These are phyloP conservation scores for Barnettozyma botsteinii DNA, from an alignment of 805 yeast species.

Conservation along the genomic window DNA sequence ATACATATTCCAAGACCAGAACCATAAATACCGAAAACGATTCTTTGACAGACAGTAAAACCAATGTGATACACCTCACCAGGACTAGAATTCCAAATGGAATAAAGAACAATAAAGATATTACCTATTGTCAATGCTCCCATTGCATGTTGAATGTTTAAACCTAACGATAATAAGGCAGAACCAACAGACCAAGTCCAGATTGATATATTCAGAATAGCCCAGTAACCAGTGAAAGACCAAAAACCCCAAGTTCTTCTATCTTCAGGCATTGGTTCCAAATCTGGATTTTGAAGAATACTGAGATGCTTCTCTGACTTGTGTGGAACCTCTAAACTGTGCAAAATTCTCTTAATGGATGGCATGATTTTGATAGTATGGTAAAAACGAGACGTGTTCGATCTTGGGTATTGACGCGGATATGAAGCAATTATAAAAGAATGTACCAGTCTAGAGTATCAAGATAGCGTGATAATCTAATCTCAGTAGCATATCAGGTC, in stretches of 20 bases:
- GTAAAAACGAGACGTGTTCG: neutral
- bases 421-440: neutral
- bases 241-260: constrained; percentile 35
- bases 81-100: constrained; percentile 33
- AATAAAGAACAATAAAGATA: constrained; percentile 30
- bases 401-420: neutral
- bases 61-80: constrained; percentile 38
- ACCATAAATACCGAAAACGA: constrained; percentile 37
- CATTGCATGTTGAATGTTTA: constrained; percentile 35
- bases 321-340: constrained; percentile 23
- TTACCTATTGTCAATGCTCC: constrained; percentile 36
- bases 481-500: neutral
- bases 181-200: constrained; percentile 36
- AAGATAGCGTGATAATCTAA: neutral
- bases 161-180: constrained; percentile 33
- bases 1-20: constrained; percentile 34
- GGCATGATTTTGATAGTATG: neutral
- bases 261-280: constrained; percentile 33
- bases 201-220: constrained; percentile 30
- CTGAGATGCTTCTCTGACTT: constrained; percentile 15
- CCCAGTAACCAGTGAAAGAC: constrained; percentile 32
- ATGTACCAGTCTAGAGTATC: neutral
- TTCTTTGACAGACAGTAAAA: constrained; percentile 32
- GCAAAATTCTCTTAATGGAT: constrained; percentile 1
- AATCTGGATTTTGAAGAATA: constrained; percentile 30